A percentile compares a stretch with the other conserved stretches of the same genome.
phyloP scores from a whole-genome alignment of 2,329 filamentous ascomycete genomes.

The Lithohypha guttulata region DNA sequence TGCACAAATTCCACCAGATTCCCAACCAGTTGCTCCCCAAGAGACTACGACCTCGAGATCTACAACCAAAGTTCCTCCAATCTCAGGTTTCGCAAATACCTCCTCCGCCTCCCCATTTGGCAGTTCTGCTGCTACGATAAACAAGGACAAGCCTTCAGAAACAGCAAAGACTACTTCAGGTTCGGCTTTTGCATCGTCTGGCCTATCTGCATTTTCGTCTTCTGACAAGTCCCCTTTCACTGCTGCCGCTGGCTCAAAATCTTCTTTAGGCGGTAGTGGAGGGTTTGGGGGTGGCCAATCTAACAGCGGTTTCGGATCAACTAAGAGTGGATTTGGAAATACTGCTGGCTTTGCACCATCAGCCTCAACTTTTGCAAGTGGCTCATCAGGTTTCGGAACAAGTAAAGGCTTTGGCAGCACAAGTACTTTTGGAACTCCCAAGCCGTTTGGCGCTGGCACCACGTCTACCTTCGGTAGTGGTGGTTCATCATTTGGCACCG shows the following conservation, averaged over 20 bases:
- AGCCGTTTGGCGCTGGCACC: constrained; percentile 42
- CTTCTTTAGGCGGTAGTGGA: constrained; percentile 31
- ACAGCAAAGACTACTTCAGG: constrained; percentile 38
- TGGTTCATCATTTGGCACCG: constrained; percentile 31
- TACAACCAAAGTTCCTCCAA: constrained; percentile 7
- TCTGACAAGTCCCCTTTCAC: constrained; percentile 55
- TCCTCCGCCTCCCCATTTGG: constrained; percentile 35
- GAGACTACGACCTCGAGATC: too few relatives aligned
- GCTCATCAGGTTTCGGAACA: constrained; percentile 16
- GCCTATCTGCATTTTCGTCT: constrained; percentile 55
- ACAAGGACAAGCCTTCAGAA: constrained; percentile 21
- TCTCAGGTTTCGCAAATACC: constrained; percentile 33
- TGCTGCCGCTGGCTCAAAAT: constrained; percentile 23
- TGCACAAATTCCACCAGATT: neutral
- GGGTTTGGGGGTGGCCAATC: constrained; percentile 22
- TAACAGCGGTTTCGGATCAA: constrained; percentile 14
- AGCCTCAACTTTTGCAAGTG: constrained; percentile 16
- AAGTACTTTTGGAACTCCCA: constrained; percentile 31
- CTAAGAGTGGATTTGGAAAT: constrained; percentile 19
- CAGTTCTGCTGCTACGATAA: too few relatives aligned
- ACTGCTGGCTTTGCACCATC: constrained; percentile 21
- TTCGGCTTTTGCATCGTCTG: constrained; percentile 57
- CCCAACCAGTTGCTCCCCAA: too few relatives aligned
- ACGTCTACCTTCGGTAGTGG: constrained; percentile 59
- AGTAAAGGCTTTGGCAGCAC: constrained; percentile 22